phyloP scores from a whole-genome alignment of 2,329 filamentous ascomycete genomes.

The Diplodia scrobiculata region DNA sequence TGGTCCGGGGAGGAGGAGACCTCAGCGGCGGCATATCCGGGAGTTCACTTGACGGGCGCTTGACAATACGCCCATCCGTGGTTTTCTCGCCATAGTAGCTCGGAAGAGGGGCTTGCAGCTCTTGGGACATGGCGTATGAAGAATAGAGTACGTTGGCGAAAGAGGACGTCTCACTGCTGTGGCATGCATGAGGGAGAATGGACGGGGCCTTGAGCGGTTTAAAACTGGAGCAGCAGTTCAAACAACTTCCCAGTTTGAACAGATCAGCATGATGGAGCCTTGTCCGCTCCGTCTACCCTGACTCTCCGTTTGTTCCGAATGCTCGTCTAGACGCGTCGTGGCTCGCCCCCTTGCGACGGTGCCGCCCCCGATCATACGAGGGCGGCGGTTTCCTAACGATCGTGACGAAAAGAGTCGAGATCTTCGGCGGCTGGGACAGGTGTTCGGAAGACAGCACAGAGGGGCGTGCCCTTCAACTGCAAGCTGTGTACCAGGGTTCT shows the following conservation, averaged over 20 bases:
- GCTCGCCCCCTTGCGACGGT: conserved; percentile 9
- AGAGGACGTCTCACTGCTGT: conserved; percentile 1
- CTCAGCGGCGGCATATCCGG: conserved; percentile 9
- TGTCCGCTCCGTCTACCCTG: conserved; percentile 3
- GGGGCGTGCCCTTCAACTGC: conserved; percentile 7
- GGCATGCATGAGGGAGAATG: background rate
- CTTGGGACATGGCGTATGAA: conserved; percentile 12
- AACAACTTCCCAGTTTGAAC: conserved; percentile 15
- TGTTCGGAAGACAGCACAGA: conserved; percentile 5
- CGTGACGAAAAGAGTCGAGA: conserved; percentile 19
- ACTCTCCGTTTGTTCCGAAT: conserved; percentile 16
- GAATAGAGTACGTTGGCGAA: background rate
- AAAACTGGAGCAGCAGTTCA: background rate
- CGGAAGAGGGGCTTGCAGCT: conserved; percentile 24
- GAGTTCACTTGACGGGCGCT: conserved; percentile 28
- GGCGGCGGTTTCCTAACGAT: conserved; percentile 25
- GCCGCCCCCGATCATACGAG: conserved; percentile 23
- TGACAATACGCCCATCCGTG: conserved; percentile 29
- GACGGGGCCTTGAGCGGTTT: background rate
- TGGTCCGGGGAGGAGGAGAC: conserved; percentile 18
- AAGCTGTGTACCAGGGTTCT: conserved; percentile 11
- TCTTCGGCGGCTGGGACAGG: conserved; percentile 7
- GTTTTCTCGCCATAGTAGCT: conserved; percentile 29
- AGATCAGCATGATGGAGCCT: conserved; percentile 1
- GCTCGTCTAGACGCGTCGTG: background rate